Conservation (phyloP, 2,329 filamentous ascomycete species). For the Hymenoscyphus infarciens region DNA sequence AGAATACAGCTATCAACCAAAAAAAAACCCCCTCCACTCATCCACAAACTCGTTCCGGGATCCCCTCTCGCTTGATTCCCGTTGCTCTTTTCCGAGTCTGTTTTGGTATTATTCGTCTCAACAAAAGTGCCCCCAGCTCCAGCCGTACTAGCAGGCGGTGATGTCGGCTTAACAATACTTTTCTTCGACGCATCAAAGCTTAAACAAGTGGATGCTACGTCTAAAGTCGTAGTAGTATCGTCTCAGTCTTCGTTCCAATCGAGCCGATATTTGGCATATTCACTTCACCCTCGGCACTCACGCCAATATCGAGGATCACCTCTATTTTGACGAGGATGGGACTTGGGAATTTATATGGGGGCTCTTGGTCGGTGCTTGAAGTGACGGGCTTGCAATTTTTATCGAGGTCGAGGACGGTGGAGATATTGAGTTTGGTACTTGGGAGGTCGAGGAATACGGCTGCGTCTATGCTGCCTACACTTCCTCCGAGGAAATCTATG, state of each 20-base stretch:
- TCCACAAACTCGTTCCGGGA: slow-evolving; percentile 1
- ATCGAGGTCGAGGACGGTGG: slow-evolving; percentile 8
- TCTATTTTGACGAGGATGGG: slow-evolving; percentile 6
- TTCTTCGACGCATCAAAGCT: slow-evolving; percentile 12
- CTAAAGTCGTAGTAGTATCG: slow-evolving; percentile 5
- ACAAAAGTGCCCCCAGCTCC: background rate
- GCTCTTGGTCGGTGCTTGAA: background rate
- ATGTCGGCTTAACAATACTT: slow-evolving; percentile 12
- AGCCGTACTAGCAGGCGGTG: background rate
- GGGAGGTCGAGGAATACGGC: slow-evolving; percentile 14
- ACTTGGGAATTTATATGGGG: slow-evolving; percentile 13
- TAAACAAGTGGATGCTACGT: slow-evolving; percentile 13
- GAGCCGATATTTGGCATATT: background rate
- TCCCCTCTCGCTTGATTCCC: background rate
- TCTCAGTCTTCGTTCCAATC: background rate
- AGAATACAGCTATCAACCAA: slow-evolving; percentile 10
- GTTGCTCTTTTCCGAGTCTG: background rate
- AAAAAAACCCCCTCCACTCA: slow-evolving; percentile 9
- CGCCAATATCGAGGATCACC: slow-evolving; percentile 6
- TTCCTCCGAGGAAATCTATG: slow-evolving; percentile 1
- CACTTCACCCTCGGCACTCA: slow-evolving; percentile 6
- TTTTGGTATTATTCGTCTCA: background rate
- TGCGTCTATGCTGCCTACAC: background rate
- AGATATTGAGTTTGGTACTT: slow-evolving; percentile 6
- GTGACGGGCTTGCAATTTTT: slow-evolving; percentile 8